Evolutionary conservation across 306 rosid species (phyloP), one percentile per base, ranked within the genome.

Genomic region (Purshia tridentata): DNA sequence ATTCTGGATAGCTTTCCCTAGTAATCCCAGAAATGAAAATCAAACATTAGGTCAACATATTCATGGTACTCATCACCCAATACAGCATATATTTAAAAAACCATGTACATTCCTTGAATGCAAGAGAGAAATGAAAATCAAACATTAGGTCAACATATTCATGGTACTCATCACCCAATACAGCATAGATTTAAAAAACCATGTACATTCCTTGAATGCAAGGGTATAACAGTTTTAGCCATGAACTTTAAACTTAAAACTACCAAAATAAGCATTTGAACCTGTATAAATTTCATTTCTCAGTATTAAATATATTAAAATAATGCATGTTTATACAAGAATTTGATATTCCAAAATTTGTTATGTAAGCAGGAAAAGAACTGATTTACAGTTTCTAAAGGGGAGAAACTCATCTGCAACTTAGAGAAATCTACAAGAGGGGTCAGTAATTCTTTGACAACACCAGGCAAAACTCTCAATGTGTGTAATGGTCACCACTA

Each of bases 321-420:
- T 62, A 52, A 70, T 50, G 75, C 78, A 79, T 76, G 67, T 80
- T 80, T 65, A 82, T 78, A 85, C 87, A 81, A 71, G 51, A 84
- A 80, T 70, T 77, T 69, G 82, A 78, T 80, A 81, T 80, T 83
- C 83, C 82, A 76, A 76, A 76, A 75, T 80, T 71, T 45, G 77
- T 76, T 65, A 82, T 73, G 77, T 80, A 64, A 72, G 86, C 79
- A 81, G 57, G 69, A 52, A 84, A 81, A 83, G 39, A 60, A 49
- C 56, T 50, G 73, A 86, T 91, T 88, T 91, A 89, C 96, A 91
- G 95, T 89, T 86, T 90, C 91, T 81, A 86, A 71, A 89, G 98
- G 82, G 91, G 82, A 91, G 95, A 88, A 85, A 94, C 99, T 94
- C 99, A 94, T 89, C 98, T 94, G 97, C 91, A 85, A 91, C 85